phyloP scores from a whole-genome alignment of 208 protist genomes.

The Trypanosoma lewisi region DNA sequence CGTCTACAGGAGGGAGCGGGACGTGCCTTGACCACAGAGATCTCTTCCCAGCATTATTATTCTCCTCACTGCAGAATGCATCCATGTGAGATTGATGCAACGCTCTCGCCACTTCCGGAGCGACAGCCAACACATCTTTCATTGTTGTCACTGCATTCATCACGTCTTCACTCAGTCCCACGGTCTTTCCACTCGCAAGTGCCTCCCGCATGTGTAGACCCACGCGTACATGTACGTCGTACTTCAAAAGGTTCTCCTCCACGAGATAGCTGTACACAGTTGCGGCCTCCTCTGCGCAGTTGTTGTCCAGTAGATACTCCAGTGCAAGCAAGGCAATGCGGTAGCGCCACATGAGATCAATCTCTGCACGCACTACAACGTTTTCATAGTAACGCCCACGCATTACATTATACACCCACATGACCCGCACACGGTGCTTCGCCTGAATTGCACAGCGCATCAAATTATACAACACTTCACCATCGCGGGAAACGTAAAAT shows the following conservation, averaged over 20 bases:
- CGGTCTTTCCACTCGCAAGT: slow-evolving; percentile 63
- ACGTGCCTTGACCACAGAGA: slow-evolving; percentile 18
- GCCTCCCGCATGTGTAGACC: slow-evolving; percentile 75
- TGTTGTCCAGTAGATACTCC: slow-evolving; percentile 70
- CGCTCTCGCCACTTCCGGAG: slow-evolving; percentile 70
- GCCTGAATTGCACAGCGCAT: slow-evolving; percentile 81
- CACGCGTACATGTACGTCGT: slow-evolving; percentile 77
- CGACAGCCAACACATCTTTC: slow-evolving; percentile 50
- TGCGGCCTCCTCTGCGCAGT: slow-evolving; percentile 66
- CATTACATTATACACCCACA: slow-evolving; percentile 90
- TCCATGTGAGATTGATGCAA: slow-evolving; percentile 48
- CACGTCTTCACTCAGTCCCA: slow-evolving; percentile 34
- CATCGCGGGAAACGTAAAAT: slow-evolving; percentile 85
- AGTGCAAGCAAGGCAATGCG: slow-evolving; percentile 68
- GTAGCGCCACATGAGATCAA: slow-evolving; percentile 83
- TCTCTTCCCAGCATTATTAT: neutral
- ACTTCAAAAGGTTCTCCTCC: slow-evolving; percentile 56
- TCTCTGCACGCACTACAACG: slow-evolving; percentile 68
- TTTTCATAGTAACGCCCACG: slow-evolving; percentile 86
- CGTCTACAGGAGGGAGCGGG: slow-evolving; percentile 12
- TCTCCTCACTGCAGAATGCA: slow-evolving; percentile 9
- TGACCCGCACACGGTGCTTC: slow-evolving; percentile 76
- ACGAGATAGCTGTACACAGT: slow-evolving; percentile 72
- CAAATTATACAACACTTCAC: slow-evolving; percentile 80
- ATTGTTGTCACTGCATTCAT: slow-evolving; percentile 46